phyloP scores from a whole-genome alignment of 805 yeast species.

The Sugiyamaella lignohabitans region DNA sequence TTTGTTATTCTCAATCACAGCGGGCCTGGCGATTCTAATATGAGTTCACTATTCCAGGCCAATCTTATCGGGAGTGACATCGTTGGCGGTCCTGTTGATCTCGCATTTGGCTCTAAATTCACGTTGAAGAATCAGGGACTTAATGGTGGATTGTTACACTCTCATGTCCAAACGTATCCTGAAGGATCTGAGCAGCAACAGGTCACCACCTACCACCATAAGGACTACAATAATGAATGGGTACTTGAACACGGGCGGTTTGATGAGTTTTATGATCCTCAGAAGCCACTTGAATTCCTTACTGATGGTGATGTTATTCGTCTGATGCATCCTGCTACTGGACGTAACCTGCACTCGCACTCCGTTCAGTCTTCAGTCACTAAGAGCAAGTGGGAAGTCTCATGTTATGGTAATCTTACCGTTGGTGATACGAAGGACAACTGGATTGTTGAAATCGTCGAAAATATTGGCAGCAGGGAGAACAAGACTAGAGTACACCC shows the following conservation, averaged over 20 bases:
- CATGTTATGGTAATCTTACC: conserved; percentile 72
- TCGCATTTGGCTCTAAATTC: conserved; percentile 55
- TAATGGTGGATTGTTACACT: conserved; percentile 72
- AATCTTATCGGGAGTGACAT: conserved; percentile 66
- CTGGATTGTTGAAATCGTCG: conserved; percentile 82
- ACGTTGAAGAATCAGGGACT: conserved; percentile 66
- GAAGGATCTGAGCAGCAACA: conserved; percentile 93
- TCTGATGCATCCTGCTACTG: conserved; percentile 62
- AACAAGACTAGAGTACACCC: conserved; percentile 43
- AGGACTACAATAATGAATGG: conserved; percentile 85
- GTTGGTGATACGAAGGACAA: conserved; percentile 79
- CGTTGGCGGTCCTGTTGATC: conserved; percentile 57
- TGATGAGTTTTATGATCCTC: conserved; percentile 26
- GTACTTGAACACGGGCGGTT: conserved; percentile 34
- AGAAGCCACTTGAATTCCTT: conserved; percentile 33
- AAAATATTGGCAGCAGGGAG: conserved; percentile 30
- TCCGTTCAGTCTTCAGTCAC: conserved; percentile 67
- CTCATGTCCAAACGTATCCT: conserved; percentile 81
- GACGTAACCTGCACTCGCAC: conserved; percentile 79
- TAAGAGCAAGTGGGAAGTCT: conserved; percentile 66
- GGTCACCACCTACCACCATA: conserved; percentile 84
- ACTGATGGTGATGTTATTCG: conserved; percentile 64
- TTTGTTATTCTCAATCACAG: conserved; percentile 66
- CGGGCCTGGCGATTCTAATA: conserved; percentile 91
- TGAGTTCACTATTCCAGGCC: conserved; percentile 85